Base-by-base conservation (phyloP, 2,329 filamentous ascomycete species). In the Fusarium sp. region DNA sequence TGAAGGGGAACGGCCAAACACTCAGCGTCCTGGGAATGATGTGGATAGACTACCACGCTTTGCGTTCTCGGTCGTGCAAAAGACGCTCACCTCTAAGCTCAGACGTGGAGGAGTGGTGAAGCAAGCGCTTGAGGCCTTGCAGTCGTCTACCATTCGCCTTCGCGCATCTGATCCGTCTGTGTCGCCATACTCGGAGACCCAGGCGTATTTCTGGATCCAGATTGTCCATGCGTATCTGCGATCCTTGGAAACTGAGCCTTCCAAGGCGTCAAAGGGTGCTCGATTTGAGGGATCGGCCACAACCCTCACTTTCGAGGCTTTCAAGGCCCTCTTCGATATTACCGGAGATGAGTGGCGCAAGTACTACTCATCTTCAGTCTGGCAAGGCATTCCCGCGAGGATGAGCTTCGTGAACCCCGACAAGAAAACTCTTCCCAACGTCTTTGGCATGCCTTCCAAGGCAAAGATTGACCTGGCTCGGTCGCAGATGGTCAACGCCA, bases 131-230 rank as follows among this genome's bases (percentile, higher is more conserved):
- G 72, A 69, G 10, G 69, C 68, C 0, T 17, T 82, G 0, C 73
- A 80, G 33, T 65, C 76, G 4, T 79, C 75, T 0, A 80, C 74
- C 0, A 79, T 82, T 7, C 77, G 75, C 1, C 54, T 74, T 1
- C 71, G 80, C 2, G 74, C 71, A 0, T 32, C 47, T 1, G 66
- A 76, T 20, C n/a, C 61, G 2, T 72, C 64, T 0, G 30, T 81
- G 1, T 43, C 72, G 3, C 76, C 80, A 1, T 82, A 80, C 59
- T 82, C 80, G 2, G 79, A 81, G 68, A 82, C 80, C 0, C 80
- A 81, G 37, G 78, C 80, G 1, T 81, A 81, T 50, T 82, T 82
- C 52, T 82, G 80, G 80, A 73, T 81, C 0, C 79, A 82, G 50
- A 62, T 79, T 2, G 71, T 74, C 0, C 79, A 81, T 3, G 70